Evolutionary conservation across 1,139 yeast species (phyloP), one percentile per base, ranked within the genome.

Genomic region (Pichia inconspicua): DNA sequence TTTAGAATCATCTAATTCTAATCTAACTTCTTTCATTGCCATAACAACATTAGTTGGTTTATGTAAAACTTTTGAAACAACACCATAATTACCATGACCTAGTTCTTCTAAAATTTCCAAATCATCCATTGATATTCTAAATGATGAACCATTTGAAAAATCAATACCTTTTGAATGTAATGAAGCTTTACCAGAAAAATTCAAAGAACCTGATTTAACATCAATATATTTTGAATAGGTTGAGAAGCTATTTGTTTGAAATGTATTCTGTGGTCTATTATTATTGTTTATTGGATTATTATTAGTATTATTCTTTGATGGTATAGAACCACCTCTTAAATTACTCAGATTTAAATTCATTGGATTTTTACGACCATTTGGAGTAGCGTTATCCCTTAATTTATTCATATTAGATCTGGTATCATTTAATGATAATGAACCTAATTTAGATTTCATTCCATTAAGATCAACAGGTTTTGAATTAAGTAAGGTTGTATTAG

Each of bases 21-120:
- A 69, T 47, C 96, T 74, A 45, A 92, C 96, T 66, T 92, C 97
- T 66, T 92, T 92, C 95, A 92, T 88, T 2, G 97, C 97, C 97
- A 92, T 88, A 25, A 82, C 69, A 25, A 89, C 86, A 25, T 89
- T 86, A 0, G 96, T 89, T n/a, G 97, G 97, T 62, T 84, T 87
- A 66, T 92, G 97, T 45, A 87, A 69, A 1, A 90, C 97, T 66
- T 89, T 89, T 32, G 89, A 80, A 17, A 92, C 98, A 1, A 95
- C 86, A 48, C 97, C 98, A 64, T 92, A 92, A 67, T 92, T 92
- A 11, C 98, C 98, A 46, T 90, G 78, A 2, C 98, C 98, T 44
- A 92, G 70, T 66, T 90, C 97, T 46, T 85, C 95, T 38, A 82
- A 64, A 54, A 84, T 78, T 61, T 89, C 94, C 53, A 92, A 71